These are phyloP conservation scores for Tulasnella sp. DNA, from an alignment of 768 basidiomycete genomes.

Conservation along the genomic window DNA sequence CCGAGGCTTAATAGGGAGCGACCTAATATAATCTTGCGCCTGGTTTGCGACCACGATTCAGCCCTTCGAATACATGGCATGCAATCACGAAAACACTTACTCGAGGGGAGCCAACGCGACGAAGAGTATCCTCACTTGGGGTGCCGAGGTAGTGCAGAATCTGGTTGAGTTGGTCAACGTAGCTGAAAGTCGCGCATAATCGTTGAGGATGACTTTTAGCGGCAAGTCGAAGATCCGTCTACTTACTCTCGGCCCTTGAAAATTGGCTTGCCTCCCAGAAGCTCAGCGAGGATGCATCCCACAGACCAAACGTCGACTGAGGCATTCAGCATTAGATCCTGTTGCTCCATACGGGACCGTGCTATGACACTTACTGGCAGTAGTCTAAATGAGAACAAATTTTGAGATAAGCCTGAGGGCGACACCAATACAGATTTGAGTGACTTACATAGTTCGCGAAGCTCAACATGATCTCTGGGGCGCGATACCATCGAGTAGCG, in stretches of 20 bases:
- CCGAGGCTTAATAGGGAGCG: constrained; percentile 92
- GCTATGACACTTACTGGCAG: constrained; percentile 16
- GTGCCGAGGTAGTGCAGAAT: constrained; percentile 98
- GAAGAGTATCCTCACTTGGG: constrained; percentile 91
- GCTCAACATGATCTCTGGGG: constrained; percentile 98
- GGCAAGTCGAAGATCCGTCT: neutral
- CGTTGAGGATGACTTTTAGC: constrained; percentile 14
- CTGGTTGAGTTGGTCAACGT: constrained; percentile 97
- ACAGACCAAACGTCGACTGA: constrained; percentile 88
- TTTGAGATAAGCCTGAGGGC: neutral
- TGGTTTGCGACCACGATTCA: constrained; percentile 34
- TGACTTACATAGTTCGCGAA: constrained; percentile 84
- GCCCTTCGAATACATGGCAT: neutral
- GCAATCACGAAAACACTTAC: constrained; percentile 44
- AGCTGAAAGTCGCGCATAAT: constrained; percentile 45
- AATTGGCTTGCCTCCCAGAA: constrained; percentile 89
- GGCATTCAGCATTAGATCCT: neutral
- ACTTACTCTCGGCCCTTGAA: constrained; percentile 95
- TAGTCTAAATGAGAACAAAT: constrained; percentile 16
- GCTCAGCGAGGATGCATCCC: constrained; percentile 90
- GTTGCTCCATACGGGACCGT: neutral
- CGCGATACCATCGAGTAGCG: constrained; percentile 98
- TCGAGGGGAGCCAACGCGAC: constrained; percentile 91
- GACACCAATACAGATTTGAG: neutral
- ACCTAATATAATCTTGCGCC: constrained; percentile 98